Evolutionary conservation across 257 asterid species (phyloP), one percentile per base, ranked within the genome.

Genomic region (Salvia rosmarinus): DNA sequence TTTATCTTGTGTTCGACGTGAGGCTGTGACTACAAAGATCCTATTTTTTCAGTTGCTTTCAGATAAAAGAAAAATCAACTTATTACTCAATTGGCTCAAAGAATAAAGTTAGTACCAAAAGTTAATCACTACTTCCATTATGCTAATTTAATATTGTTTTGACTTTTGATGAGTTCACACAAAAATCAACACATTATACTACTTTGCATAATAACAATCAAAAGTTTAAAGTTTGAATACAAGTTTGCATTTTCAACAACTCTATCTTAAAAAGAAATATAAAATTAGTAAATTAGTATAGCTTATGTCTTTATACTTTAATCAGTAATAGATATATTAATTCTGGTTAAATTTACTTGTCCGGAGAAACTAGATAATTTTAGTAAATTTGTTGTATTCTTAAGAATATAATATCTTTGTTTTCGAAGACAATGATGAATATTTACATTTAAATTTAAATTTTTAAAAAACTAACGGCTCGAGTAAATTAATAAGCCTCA

Each of bases 1-100:
- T 30, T 58, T 58, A 30, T 30, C 64, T 28, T 14, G 64, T 7
- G 30, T 9, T 3, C 46, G 8, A 59, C 46, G 25, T 54, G 12
- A 54, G 13, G 4, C 9, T 35, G 42, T 55, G 77, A 13, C 72
- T n/a, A 14, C 32, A 21, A 28, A 21, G 34, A 62, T 25, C 6
- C 55, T 35, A 73, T 46, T 32, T 35, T 39, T 49, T 39, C 34
- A 10, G 52, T 74, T 71, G 65, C 76, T 20, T 17, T 47, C 76
- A 73, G 21, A 73, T 37, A 52, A 32, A 21, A 52, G 58, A 78
- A 54, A 52, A 61, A 32, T 44, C 67, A 73, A 62, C 16, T 60
- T 67, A 67, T 71, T 3, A 12, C 60, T 39, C 20, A 72, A 17
- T 77, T 57, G 73, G 21, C 63, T 44, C 28, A 46, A 44, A 59